Conservation (phyloP, 768 basidiomycete genomes). For the Agrocybe pediades region DNA sequence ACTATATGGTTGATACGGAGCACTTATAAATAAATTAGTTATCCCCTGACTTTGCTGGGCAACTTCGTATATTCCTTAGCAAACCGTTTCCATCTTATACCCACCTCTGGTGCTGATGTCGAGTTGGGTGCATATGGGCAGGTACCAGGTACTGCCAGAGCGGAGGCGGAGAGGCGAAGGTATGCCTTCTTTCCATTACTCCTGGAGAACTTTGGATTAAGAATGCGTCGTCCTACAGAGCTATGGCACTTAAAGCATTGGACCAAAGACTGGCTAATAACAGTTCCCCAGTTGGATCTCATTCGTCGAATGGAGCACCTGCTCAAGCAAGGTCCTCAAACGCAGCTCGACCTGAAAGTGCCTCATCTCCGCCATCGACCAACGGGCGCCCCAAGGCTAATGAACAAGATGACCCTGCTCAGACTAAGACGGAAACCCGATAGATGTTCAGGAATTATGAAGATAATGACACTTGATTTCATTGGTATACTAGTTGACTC, state of each 20-base stretch:
- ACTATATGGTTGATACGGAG: background rate
- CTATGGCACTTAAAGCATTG: constrained; percentile 94
- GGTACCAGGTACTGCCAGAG: constrained; percentile 86
- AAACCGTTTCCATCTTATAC: constrained; percentile 74
- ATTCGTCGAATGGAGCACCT: constrained; percentile 32
- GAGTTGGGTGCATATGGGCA: constrained; percentile 74
- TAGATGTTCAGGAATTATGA: constrained; percentile 14
- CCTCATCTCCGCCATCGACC: constrained; percentile 28
- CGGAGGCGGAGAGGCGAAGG: constrained; percentile 96
- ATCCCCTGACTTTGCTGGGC: constrained; percentile 67
- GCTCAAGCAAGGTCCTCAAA: constrained; percentile 24
- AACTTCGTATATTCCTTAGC: constrained; percentile 71
- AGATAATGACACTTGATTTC: background rate
- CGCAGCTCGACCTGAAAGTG: constrained; percentile 31
- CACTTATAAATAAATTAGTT: constrained; percentile 42
- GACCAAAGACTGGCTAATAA: constrained; percentile 87
- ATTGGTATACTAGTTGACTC: constrained; percentile 10
- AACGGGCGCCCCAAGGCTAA: constrained; percentile 36
- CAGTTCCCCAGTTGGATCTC: constrained; percentile 41
- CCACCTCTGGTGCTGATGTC: constrained; percentile 59
- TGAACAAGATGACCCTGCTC: constrained; percentile 29
- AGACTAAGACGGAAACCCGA: constrained; percentile 32
- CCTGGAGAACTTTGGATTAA: background rate
- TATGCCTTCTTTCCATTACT: constrained; percentile 32
- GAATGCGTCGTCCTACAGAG: constrained; percentile 46